Evolutionary conservation across 2,329 filamentous ascomycete species (phyloP).

Genomic region (Aspergillus thermomutatus): DNA sequence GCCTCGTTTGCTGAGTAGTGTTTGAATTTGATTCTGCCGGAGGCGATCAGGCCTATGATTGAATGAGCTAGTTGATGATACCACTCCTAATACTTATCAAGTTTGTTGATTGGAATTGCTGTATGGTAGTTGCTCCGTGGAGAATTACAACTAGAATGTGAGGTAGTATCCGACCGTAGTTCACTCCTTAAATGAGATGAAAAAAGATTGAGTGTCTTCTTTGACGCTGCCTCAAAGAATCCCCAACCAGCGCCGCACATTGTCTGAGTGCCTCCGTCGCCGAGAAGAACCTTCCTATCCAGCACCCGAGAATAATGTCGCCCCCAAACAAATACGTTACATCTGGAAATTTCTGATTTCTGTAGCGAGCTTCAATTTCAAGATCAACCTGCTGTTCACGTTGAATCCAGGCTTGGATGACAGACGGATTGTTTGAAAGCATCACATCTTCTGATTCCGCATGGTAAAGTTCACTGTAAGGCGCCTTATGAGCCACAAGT

Average conservation of each 20-base stretch:
- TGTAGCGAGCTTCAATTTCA: constrained; percentile 5
- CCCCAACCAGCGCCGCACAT: background rate
- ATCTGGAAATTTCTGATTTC: constrained; percentile 6
- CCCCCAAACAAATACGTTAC: constrained; percentile 1
- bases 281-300: constrained; percentile 2
- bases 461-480: constrained; percentile 6
- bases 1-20: background rate
- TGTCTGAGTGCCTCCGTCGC: constrained; percentile 4
- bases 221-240: too few relatives aligned
- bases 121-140: background rate
- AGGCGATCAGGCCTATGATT: constrained; percentile 1
- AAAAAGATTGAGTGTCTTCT: too few relatives aligned
- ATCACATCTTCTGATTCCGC: background rate
- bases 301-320: constrained; percentile 8
- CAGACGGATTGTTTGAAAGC: constrained; percentile 1
- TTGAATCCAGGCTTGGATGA: constrained; percentile 1
- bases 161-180: too few relatives aligned
- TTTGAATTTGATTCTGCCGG: background rate
- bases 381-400: constrained; percentile 3
- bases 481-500: constrained; percentile 4
- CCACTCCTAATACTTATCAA: background rate
- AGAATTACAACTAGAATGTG: too few relatives aligned
- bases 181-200: too few relatives aligned
- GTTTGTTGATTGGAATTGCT: background rate
- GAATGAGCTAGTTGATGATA: constrained; percentile 4